Percentiles rank a stretch among this genome's conserved stretches.
Evolutionary conservation across 2,329 filamentous ascomycete species (phyloP).

Genomic region (Trichoderma koningii): DNA sequence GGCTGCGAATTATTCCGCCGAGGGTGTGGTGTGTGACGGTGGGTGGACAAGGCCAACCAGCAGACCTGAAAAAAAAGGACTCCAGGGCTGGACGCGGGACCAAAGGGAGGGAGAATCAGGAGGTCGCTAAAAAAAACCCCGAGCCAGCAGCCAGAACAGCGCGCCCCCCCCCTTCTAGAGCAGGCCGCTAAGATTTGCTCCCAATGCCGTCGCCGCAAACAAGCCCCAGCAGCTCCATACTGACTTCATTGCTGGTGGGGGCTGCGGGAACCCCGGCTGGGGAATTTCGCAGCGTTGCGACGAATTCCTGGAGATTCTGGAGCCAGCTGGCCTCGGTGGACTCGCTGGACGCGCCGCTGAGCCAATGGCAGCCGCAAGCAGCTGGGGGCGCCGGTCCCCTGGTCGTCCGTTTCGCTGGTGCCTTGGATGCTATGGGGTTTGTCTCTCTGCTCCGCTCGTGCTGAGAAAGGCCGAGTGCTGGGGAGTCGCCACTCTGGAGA

Average conservation of each 20-base stretch:
- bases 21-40: background rate
- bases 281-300: constrained; percentile 15
- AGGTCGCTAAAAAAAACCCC: constrained; percentile 12
- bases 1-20: constrained; percentile 17
- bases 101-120: constrained; percentile 10
- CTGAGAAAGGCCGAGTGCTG: constrained; percentile 15
- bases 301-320: constrained; percentile 27
- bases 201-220: constrained; percentile 9
- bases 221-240: constrained; percentile 21
- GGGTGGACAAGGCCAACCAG: too few relatives aligned
- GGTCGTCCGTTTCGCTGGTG: constrained; percentile 24
- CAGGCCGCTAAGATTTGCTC: constrained; percentile 11
- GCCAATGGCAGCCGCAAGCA: constrained; percentile 26
- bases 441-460: constrained; percentile 12
- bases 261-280: constrained; percentile 29
- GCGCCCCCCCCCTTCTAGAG: constrained; percentile 3
- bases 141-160: background rate
- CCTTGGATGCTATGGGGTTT: constrained; percentile 8
- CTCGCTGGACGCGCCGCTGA: background rate
- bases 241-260: constrained; percentile 26
- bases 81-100: background rate
- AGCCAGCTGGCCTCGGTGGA: constrained; percentile 12
- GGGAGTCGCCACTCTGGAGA: constrained; percentile 20
- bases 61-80: background rate
- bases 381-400: constrained; percentile 4